Evolutionary conservation across 768 basidiomycete species (phyloP).

Genomic region (Phallus indusiatus): DNA sequence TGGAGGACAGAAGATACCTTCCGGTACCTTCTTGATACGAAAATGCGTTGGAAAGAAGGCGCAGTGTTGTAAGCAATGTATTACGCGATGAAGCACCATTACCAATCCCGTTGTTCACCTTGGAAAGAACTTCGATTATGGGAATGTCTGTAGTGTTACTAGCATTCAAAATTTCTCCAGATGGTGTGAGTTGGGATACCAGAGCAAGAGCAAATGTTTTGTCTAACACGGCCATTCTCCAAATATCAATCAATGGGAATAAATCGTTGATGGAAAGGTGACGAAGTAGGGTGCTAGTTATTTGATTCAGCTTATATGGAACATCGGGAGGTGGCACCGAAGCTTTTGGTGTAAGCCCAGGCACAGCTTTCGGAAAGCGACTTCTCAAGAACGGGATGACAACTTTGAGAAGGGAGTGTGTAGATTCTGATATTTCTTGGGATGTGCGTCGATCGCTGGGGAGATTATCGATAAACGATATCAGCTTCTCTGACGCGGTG

Average conservation of each 20-base stretch:
- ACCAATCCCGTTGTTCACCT: constrained; percentile 32
- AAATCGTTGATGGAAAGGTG: constrained; percentile 45
- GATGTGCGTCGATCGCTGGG: constrained; percentile 17
- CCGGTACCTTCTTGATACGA: constrained; percentile 30
- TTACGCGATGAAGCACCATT: constrained; percentile 34
- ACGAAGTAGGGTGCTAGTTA: constrained; percentile 32
- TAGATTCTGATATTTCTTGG: constrained; percentile 26
- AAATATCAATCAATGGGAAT: constrained; percentile 79
- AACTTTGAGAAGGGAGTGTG: constrained; percentile 35
- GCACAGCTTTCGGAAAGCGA: constrained; percentile 28
- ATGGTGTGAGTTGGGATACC: constrained; percentile 36
- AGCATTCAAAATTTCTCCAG: constrained; percentile 15
- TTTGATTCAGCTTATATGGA: constrained; percentile 40
- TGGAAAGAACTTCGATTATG: constrained; percentile 21
- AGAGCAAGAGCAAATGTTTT: constrained; percentile 25
- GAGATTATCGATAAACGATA: constrained; percentile 47
- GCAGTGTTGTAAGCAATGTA: constrained; percentile 55
- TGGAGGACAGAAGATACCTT: constrained; percentile 28
- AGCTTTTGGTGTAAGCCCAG: constrained; percentile 12
- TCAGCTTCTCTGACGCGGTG: constrained; percentile 50
- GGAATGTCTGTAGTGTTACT: constrained; percentile 32
- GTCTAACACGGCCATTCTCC: constrained; percentile 71
- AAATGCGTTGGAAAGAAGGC: constrained; percentile 62
- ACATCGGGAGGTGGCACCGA: constrained; percentile 24
- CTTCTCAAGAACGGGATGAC: constrained; percentile 60